Base-by-base conservation (phyloP, 139 green algal species). In the Chlamydomonas sp. region DNA sequence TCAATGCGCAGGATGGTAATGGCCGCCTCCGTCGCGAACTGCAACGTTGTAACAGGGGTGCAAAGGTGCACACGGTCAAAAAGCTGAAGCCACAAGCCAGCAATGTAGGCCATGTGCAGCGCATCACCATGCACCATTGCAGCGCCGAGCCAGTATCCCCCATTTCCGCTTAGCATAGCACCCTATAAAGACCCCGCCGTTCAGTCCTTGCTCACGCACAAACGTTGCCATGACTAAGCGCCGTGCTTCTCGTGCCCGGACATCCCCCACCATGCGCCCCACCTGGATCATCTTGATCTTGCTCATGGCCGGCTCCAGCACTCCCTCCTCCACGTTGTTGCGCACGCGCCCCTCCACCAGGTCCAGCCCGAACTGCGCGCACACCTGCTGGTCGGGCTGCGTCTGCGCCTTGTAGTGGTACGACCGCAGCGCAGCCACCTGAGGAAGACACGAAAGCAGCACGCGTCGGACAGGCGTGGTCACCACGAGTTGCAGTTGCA, bases 1-100 rank as follows among this genome's bases (percentile, higher is more conserved):
- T 99, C 98, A 73, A 99, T 99, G 15, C 98, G 93, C 89, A 99
- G 91, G 76, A 99, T 99, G 74, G 98, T 99, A 92, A 99, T 98
- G 63, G 98, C 98, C 4, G 98, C 98, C 94, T 99, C 98, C 0
- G 98, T 99, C 0, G 98, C 98, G 96, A 99, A 99, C 96, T 99
- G 95, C 90, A 94, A 17, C 31, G 31, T 49, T 49, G 31, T 49
- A 49, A 49, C 31, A 49, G 31, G 31, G 31, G 31, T 49, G 31
- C 31, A 49, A 49, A 49, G 31, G 31, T 49, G 31, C 31, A 49
- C 31, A 49, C 31, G 31, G 31, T 49, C 31, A 49, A 0, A 49
- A 49, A 49, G 31, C 31, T 49, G 31, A 49, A 49, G 31, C 31
- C 31, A 49, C 31, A 49, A 49, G 31, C 31, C 31, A 49, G n/a